phyloP scores from a whole-genome alignment of 805 yeast genomes.

The Starmera quercuum region DNA sequence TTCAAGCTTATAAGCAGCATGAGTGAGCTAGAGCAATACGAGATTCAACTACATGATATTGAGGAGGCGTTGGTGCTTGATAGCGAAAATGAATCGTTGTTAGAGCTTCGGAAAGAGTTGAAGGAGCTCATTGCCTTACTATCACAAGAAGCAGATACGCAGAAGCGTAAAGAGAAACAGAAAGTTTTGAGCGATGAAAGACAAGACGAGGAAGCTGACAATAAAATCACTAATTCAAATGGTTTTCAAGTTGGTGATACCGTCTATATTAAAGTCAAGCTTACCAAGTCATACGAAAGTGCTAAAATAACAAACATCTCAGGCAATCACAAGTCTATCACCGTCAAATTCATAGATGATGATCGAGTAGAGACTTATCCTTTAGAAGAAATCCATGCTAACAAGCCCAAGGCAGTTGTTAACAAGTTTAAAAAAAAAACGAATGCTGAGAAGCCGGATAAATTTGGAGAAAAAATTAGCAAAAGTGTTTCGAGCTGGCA shows the following conservation, averaged over 20 bases:
- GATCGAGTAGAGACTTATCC: constrained; percentile 6
- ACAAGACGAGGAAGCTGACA: background rate
- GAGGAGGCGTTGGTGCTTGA: constrained; percentile 9
- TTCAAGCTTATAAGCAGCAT: constrained; percentile 1
- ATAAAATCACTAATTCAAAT: background rate
- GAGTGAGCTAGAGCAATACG: constrained; percentile 14
- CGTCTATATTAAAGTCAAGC: constrained; percentile 9
- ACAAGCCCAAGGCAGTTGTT: constrained; percentile 6
- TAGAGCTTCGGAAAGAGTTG: constrained; percentile 10
- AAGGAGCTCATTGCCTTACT: constrained; percentile 9
- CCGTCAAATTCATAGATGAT: constrained; percentile 7
- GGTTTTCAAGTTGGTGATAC: constrained; percentile 6
- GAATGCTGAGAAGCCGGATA: constrained; percentile 5
- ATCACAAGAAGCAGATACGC: constrained; percentile 1
- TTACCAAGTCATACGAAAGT: constrained; percentile 5
- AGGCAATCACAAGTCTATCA: constrained; percentile 10
- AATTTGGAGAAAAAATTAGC: constrained; percentile 7
- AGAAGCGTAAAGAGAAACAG: background rate
- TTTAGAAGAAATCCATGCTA: constrained; percentile 4
- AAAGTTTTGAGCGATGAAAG: background rate
- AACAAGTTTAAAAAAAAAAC: constrained; percentile 2
- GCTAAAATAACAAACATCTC: constrained; percentile 11
- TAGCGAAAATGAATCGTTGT: constrained; percentile 9
- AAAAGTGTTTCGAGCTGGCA: constrained; percentile 14
- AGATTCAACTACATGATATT: constrained; percentile 10